phyloP scores from a whole-genome alignment of 2,329 filamentous ascomycete genomes.

The Mariannaea sp. region DNA sequence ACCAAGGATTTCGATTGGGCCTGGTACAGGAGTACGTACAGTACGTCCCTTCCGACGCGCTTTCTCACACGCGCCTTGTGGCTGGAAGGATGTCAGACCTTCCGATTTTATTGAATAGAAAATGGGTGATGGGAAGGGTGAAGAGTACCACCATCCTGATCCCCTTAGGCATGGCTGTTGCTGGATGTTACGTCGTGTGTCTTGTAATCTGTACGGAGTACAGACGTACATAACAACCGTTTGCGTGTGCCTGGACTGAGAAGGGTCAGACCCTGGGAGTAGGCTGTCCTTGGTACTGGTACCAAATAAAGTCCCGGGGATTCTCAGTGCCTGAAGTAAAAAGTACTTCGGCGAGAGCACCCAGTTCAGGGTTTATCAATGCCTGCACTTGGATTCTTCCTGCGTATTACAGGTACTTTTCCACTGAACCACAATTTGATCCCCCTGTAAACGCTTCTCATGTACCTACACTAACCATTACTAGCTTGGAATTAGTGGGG shows the following conservation, averaged over 20 bases:
- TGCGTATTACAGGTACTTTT: slow-evolving; percentile 8
- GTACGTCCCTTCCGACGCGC: no score
- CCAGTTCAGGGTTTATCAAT: no score
- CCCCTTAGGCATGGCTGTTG: background rate
- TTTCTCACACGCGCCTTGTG: background rate
- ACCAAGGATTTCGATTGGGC: background rate
- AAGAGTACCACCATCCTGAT: background rate
- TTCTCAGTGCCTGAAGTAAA: no score
- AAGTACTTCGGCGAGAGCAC: background rate
- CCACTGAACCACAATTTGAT: slow-evolving; percentile 5
- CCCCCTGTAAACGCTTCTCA: slow-evolving; percentile 13
- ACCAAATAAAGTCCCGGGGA: no score
- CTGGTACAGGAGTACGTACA: no score
- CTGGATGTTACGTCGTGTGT: no score
- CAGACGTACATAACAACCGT: no score
- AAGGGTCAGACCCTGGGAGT: no score
- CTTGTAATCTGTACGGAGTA: no score
- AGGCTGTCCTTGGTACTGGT: no score
- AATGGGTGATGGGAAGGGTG: background rate
- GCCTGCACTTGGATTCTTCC: background rate
- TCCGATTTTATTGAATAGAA: background rate
- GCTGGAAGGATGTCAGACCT: background rate
- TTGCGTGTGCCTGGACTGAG: background rate
- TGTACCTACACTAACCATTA: background rate
- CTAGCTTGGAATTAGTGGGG: slow-evolving; percentile 6